Evolutionary conservation across 2,329 filamentous ascomycete species (phyloP).

Genomic region (Plectosphaerella plurivora): DNA sequence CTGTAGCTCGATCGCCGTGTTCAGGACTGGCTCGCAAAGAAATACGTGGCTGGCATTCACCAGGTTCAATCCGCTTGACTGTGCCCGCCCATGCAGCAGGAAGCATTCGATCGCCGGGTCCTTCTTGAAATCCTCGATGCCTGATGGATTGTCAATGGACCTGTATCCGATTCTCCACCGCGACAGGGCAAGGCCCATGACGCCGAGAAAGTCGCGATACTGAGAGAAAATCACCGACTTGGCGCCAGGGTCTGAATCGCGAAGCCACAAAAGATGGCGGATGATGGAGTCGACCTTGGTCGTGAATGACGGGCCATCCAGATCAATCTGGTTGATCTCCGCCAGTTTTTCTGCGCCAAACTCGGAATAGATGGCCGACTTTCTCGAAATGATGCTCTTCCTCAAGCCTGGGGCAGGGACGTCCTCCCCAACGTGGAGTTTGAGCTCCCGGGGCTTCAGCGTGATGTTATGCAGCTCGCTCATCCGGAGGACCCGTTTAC

Average conservation of each 20-base stretch:
- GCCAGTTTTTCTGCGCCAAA: conserved; percentile 67
- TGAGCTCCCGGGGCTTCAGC: conserved; percentile 71
- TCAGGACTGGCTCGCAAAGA: conserved; percentile 88
- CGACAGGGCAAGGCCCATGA: conserved; percentile 66
- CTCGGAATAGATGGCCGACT: conserved; percentile 66
- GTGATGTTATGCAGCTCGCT: conserved; percentile 81
- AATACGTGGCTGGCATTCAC: conserved; percentile 94
- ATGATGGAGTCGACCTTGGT: conserved; percentile 85
- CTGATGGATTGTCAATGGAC: conserved; percentile 63
- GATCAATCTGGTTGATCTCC: conserved; percentile 77
- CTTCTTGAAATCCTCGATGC: conserved; percentile 71
- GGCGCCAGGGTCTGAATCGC: conserved; percentile 75
- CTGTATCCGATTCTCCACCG: conserved; percentile 70
- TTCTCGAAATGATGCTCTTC: conserved; percentile 19
- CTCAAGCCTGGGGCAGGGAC: conserved; percentile 9
- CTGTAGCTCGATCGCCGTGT: conserved; percentile 90
- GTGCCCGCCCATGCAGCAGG: conserved; percentile 81
- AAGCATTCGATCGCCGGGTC: conserved; percentile 76
- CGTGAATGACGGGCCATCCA: conserved; percentile 70
- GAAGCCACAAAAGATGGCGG: conserved; percentile 80
- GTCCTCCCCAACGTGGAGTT: conserved; percentile 45
- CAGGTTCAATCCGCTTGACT: conserved; percentile 84
- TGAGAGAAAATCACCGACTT: conserved; percentile 96
- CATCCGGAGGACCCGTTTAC: conserved; percentile 63
- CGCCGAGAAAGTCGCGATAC: conserved; percentile 71